Percentiles rank a stretch among this genome's conserved stretches.
Evolutionary conservation across 768 basidiomycete species (phyloP).

Genomic region (Suillus alpinus): DNA sequence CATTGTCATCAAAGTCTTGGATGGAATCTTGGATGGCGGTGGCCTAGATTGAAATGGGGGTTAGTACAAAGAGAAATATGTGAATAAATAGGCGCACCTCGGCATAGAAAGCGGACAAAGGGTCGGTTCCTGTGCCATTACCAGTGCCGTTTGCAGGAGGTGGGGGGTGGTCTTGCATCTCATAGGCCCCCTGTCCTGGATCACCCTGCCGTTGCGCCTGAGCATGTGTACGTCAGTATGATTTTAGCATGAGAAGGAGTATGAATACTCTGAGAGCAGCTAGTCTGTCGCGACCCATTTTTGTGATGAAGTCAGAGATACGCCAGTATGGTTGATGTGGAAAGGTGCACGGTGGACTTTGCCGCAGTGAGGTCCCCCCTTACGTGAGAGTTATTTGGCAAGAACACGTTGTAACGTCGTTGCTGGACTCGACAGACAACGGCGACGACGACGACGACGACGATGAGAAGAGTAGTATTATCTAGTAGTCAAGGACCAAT

Average conservation of each 20-base stretch:
- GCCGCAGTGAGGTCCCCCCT: neutral
- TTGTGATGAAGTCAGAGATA: neutral
- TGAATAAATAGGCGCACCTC: slow-evolving; percentile 19
- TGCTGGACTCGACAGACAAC: neutral
- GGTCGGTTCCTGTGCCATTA: slow-evolving; percentile 1
- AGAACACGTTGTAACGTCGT: neutral
- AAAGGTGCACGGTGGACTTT: neutral
- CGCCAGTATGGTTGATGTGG: neutral
- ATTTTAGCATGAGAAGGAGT: slow-evolving; percentile 56
- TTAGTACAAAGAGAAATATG: neutral
- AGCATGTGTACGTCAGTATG: slow-evolving; percentile 52
- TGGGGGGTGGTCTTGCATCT: slow-evolving; percentile 21
- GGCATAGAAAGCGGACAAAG: slow-evolving; percentile 31
- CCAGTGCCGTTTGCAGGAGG: slow-evolving; percentile 28
- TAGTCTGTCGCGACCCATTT: slow-evolving; percentile 70
- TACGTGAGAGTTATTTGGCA: neutral
- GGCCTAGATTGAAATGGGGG: slow-evolving; percentile 31
- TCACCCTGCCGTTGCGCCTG: slow-evolving; percentile 53
- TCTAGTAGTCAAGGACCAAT: neutral
- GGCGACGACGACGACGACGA: neutral
- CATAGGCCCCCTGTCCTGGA: slow-evolving; percentile 20
- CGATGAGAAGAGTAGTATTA: neutral
- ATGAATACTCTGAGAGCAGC: slow-evolving; percentile 75
- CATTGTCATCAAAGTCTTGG: slow-evolving; percentile 42
- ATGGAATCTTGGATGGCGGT: slow-evolving; percentile 48